phyloP scores from a whole-genome alignment of 1,139 yeast genomes.

The Suhomyces taliae region DNA sequence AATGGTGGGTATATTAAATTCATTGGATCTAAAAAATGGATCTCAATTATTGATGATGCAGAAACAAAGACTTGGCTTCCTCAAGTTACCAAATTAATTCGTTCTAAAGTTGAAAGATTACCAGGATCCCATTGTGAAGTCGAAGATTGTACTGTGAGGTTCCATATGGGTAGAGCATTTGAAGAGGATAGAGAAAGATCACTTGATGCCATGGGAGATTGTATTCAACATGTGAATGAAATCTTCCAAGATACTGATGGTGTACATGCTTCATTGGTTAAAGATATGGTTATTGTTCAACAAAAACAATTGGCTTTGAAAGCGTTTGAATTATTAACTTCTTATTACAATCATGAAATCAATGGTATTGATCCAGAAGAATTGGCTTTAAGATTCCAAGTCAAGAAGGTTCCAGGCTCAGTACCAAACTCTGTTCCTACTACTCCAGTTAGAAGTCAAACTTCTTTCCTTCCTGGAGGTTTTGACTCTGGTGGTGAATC shows the following conservation, averaged over 20 bases:
- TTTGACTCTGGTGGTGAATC: too few relatives aligned
- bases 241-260: slow-evolving; percentile 53
- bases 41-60: slow-evolving; percentile 55
- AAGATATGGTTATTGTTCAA: slow-evolving; percentile 70
- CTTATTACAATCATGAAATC: slow-evolving; percentile 28
- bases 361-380: slow-evolving; percentile 17
- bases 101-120: slow-evolving; percentile 70
- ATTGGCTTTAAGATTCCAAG: slow-evolving; percentile 26
- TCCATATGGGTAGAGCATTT: slow-evolving; percentile 65
- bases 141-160: slow-evolving; percentile 73
- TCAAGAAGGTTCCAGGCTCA: slow-evolving; percentile 18
- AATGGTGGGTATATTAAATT: slow-evolving; percentile 76
- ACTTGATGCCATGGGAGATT: slow-evolving; percentile 73
- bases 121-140: slow-evolving; percentile 75
- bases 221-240: slow-evolving; percentile 82
- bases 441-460: slow-evolving; percentile 11
- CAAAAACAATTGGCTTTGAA: slow-evolving; percentile 51
- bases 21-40: slow-evolving; percentile 60
- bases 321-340: slow-evolving; percentile 51
- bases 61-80: slow-evolving; percentile 61
- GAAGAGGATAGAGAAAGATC: slow-evolving; percentile 68
- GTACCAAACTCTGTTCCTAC: slow-evolving; percentile 15
- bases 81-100: slow-evolving; percentile 57
- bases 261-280: slow-evolving; percentile 75
- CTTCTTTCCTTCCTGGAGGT: background rate